These are phyloP conservation scores for Fraxinus baroniana DNA, from an alignment of 305 asterid species.

Conservation along the genomic window DNA sequence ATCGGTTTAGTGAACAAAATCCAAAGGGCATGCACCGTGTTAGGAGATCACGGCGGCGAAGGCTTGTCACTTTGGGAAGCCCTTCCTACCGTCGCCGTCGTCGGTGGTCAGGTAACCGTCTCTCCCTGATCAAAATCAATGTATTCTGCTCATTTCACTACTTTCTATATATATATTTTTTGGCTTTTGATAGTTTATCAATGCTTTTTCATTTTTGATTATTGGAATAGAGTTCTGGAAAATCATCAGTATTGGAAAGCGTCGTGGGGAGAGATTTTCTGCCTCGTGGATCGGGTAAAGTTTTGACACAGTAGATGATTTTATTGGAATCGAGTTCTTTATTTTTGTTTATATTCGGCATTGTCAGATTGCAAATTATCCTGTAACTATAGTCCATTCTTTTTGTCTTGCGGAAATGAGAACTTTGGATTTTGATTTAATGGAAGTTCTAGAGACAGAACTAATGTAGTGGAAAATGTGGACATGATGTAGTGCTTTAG, in stretches of 20 bases:
- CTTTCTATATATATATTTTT: neutral
- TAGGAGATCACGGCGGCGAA: slow-evolving; percentile 99
- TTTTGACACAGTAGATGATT: neutral
- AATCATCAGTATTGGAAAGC: slow-evolving; percentile 96
- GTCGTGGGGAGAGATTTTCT: slow-evolving; percentile 96
- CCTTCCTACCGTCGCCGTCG: slow-evolving; percentile 97
- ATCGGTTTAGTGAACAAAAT: slow-evolving; percentile 88
- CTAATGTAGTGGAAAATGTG: neutral
- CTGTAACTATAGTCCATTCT: neutral
- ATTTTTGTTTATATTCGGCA: neutral
- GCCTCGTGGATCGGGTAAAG: slow-evolving; percentile 97
- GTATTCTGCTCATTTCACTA: neutral
- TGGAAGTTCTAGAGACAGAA: slow-evolving; percentile 5
- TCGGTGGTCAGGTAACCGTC: slow-evolving; percentile 84
- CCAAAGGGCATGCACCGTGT: slow-evolving; percentile 88
- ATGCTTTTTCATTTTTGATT: neutral
- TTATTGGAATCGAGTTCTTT: neutral
- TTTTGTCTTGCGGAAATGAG: slow-evolving; percentile 6
- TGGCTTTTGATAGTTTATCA: neutral
- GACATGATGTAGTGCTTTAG: neutral
- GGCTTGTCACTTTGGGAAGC: slow-evolving; percentile 99
- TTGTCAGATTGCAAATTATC: neutral
- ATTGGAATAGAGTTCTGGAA: slow-evolving; percentile 76
- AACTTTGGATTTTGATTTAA: neutral
- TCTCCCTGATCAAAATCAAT: neutral